phyloP scores from a whole-genome alignment of 2,329 filamentous ascomycete genomes.

The Colletotrichum sp. region DNA sequence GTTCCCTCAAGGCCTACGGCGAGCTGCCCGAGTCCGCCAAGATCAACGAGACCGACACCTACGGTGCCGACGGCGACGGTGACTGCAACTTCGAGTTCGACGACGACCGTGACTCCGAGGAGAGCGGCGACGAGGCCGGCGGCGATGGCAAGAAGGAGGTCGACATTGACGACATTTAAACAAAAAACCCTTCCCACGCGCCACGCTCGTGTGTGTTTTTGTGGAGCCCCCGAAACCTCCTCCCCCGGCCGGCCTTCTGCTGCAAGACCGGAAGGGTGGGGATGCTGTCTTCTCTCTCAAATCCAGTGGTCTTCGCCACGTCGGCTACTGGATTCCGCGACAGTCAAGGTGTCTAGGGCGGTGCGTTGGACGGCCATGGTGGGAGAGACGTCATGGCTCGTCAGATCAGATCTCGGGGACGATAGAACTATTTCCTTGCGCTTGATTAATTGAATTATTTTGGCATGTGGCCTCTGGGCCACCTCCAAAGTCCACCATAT shows the following conservation, averaged over 20 bases:
- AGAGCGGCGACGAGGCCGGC: slow-evolving; percentile 57
- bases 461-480: not conserved
- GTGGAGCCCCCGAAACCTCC: slow-evolving; percentile 17
- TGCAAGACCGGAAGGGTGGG: slow-evolving; percentile 23
- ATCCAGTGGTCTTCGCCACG: slow-evolving; percentile 30
- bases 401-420: slow-evolving; percentile 29
- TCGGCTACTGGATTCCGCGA: slow-evolving; percentile 40
- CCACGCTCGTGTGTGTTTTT: not conserved
- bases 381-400: slow-evolving; percentile 66
- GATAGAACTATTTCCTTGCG: slow-evolving; percentile 7
- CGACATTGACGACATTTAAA: slow-evolving; percentile 94
- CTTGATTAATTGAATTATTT: slow-evolving; percentile 4
- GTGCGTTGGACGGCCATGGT: slow-evolving; percentile 50
- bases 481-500: not conserved
- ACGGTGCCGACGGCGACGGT: slow-evolving; percentile 88
- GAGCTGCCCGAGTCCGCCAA: slow-evolving; percentile 97
- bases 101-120: slow-evolving; percentile 76
- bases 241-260: not conserved
- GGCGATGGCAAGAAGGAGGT: slow-evolving; percentile 76
- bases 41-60: slow-evolving; percentile 99
- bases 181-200: not conserved
- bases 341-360: slow-evolving; percentile 42
- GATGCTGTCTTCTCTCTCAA: slow-evolving; percentile 73
- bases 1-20: slow-evolving; percentile 94
- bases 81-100: slow-evolving; percentile 99